Conservation (phyloP, 2,329 filamentous ascomycete species). For the Colletotrichum sp. region DNA sequence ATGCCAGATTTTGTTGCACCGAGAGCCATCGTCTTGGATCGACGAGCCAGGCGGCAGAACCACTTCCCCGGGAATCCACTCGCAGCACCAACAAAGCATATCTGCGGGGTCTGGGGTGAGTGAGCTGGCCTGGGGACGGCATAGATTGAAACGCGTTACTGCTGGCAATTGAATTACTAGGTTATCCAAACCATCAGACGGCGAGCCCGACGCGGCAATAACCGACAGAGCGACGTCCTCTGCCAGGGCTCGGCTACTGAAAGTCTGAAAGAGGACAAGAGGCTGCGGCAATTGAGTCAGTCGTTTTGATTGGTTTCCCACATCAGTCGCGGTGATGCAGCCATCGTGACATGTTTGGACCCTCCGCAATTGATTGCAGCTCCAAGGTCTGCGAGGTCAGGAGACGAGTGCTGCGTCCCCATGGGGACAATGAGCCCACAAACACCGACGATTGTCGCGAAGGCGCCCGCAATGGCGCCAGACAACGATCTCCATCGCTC, state of each 20-base stretch:
- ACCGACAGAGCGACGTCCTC: background rate
- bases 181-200: background rate
- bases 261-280: background rate
- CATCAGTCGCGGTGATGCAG: background rate
- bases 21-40: background rate
- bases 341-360: background rate
- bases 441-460: background rate
- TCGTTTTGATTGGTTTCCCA: background rate
- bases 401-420: background rate
- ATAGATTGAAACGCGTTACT: background rate
- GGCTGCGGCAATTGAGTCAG: background rate
- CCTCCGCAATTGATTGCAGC: background rate
- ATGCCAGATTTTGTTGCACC: background rate
- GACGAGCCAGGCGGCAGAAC: background rate
- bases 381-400: background rate
- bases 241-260: background rate
- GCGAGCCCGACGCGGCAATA: background rate
- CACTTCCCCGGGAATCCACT: conserved; percentile 4
- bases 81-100: background rate
- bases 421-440: background rate
- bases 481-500: background rate
- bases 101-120: background rate
- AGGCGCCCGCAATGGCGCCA: background rate
- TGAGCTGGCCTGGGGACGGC: background rate
- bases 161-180: background rate